These are phyloP conservation scores for Artemisia argyi DNA, from an alignment of 129 eudicot genomes.

Conservation along the genomic window DNA sequence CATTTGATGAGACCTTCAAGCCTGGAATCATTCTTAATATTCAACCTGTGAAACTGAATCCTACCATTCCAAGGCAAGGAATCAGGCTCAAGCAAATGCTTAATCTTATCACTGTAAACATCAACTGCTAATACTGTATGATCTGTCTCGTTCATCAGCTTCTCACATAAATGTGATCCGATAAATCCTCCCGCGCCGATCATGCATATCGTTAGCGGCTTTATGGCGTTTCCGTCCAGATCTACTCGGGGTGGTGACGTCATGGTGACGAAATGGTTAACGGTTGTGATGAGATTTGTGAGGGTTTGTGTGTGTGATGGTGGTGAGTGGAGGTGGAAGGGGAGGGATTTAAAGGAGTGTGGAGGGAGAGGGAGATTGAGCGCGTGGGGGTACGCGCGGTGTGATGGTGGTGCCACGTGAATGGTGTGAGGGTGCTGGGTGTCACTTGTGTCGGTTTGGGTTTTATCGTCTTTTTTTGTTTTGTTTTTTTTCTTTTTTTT, in stretches of 20 bases:
- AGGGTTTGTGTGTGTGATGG: background rate
- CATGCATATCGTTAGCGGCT: conserved; percentile 87
- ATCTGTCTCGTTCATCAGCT: conserved; percentile 70
- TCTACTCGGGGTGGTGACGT: conserved; percentile 58
- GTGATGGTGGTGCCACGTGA: conserved; percentile 18
- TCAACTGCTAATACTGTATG: conserved; percentile 91
- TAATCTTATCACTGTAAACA: conserved; percentile 92
- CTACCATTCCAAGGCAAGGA: conserved; percentile 71
- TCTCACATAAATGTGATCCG: conserved; percentile 97
- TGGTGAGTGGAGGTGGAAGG: background rate
- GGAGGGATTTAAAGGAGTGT: conserved; percentile 24
- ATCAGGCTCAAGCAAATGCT: conserved; percentile 87
- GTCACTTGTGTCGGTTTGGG: conserved; percentile 21
- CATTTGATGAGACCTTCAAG: conserved; percentile 95
- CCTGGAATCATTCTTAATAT: conserved; percentile 93
- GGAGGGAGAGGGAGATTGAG: conserved; percentile 20
- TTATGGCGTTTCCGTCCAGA: conserved; percentile 88
- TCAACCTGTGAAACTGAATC: conserved; percentile 88
- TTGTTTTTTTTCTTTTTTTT: too few relatives aligned
- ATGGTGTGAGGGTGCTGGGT: background rate
- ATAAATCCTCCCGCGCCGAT: conserved; percentile 99
- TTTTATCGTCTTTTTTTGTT: background rate
- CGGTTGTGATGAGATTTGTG: background rate
- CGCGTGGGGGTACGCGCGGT: too few relatives aligned
- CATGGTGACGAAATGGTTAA: conserved; percentile 13